Conservation (phyloP, 2,329 filamentous ascomycete species). For the Hypoxylon sp. region DNA sequence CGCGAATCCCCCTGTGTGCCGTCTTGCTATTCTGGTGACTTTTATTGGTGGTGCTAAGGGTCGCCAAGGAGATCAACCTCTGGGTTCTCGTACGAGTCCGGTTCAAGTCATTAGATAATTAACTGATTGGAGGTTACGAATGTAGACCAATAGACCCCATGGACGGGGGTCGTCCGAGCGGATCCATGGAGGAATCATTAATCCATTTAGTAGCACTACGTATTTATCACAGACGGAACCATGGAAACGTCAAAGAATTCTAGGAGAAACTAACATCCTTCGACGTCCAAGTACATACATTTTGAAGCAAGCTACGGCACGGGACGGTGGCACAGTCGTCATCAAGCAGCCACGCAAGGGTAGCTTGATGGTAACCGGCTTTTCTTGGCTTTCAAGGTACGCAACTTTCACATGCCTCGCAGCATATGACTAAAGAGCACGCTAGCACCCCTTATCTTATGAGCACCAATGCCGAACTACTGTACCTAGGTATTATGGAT, state of each 20-base stretch:
- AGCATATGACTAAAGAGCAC: slow-evolving; percentile 22
- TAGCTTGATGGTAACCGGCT: slow-evolving; percentile 6
- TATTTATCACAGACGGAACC: slow-evolving; percentile 25
- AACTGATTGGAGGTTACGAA: not conserved
- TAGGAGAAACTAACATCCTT: not conserved
- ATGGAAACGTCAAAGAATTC: slow-evolving; percentile 3
- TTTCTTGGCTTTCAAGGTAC: slow-evolving; percentile 28
- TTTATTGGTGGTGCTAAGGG: slow-evolving; percentile 21
- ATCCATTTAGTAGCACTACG: slow-evolving; percentile 15
- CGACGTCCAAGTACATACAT: slow-evolving; percentile 2
- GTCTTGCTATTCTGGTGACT: not conserved
- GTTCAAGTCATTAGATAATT: slow-evolving; percentile 13
- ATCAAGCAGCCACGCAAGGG: slow-evolving; percentile 30
- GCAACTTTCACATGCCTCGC: slow-evolving; percentile 35
- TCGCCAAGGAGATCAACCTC: slow-evolving; percentile 25
- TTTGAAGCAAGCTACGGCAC: slow-evolving; percentile 18
- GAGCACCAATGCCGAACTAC: slow-evolving; percentile 11
- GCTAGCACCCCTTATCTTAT: slow-evolving; percentile 33
- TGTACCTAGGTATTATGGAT: too few species aligned
- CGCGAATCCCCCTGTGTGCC: slow-evolving; percentile 8
- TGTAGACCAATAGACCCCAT: not conserved
- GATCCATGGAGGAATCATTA: slow-evolving; percentile 21
- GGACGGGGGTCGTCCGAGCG: not conserved
- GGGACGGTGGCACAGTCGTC: slow-evolving; percentile 28
- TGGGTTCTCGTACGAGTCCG: slow-evolving; percentile 34